These are phyloP conservation scores for Penicillium rolfsii DNA, from an alignment of 2,329 filamentous ascomycete species.

Conservation along the genomic window DNA sequence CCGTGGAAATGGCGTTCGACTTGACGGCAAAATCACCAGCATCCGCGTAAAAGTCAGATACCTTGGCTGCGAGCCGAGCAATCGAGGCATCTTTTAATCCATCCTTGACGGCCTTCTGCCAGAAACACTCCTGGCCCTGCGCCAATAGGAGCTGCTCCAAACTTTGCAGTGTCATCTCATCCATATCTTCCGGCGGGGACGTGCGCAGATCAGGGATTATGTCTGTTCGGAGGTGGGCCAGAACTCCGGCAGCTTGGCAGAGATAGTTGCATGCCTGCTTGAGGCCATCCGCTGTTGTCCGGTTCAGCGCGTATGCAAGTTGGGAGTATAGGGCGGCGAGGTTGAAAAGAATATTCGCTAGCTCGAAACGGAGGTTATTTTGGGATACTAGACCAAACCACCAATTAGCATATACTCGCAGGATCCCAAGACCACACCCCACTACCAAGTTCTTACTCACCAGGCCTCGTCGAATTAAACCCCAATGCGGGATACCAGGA, in stretches of 20 bases:
- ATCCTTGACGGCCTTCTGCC: slow-evolving; percentile 96
- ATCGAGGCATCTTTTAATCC: slow-evolving; percentile 90
- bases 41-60: slow-evolving; percentile 85
- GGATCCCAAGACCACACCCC: slow-evolving; percentile 6
- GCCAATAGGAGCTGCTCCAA: slow-evolving; percentile 82
- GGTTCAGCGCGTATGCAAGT: slow-evolving; percentile 78
- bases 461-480: slow-evolving; percentile 78
- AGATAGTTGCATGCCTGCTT: slow-evolving; percentile 90
- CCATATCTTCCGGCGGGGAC: slow-evolving; percentile 93
- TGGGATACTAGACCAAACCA: slow-evolving; percentile 52
- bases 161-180: slow-evolving; percentile 80
- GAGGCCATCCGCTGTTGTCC: slow-evolving; percentile 77
- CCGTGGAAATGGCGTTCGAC: slow-evolving; percentile 84
- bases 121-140: slow-evolving; percentile 96
- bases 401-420: background rate
- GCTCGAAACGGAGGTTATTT: slow-evolving; percentile 76
- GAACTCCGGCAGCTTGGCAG: slow-evolving; percentile 80
- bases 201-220: slow-evolving; percentile 82
- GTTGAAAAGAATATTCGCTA: slow-evolving; percentile 91
- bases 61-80: slow-evolving; percentile 84
- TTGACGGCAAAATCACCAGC: slow-evolving; percentile 85
- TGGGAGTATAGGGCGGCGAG: slow-evolving; percentile 92
- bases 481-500: slow-evolving; percentile 94
- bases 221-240: slow-evolving; percentile 74
- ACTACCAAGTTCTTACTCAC: slow-evolving; percentile 29